Evolutionary conservation across 2,329 filamentous ascomycete species (phyloP).

Genomic region (Knufia fluminis): DNA sequence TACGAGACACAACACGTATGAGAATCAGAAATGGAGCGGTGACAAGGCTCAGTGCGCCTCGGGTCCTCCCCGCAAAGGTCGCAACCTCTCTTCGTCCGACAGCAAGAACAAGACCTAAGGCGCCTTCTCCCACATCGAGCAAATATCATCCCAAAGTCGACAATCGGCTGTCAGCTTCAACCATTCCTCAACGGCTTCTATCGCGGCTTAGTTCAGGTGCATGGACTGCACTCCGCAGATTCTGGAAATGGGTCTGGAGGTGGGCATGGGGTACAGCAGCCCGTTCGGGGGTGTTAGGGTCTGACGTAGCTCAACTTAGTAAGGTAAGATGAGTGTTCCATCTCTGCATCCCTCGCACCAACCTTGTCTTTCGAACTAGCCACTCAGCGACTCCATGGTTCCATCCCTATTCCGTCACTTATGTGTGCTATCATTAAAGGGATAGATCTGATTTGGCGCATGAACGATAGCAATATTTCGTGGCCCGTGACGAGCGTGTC

Average conservation of each 20-base stretch:
- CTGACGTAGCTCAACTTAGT: not conserved
- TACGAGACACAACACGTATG: too few relatives aligned
- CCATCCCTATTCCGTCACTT: not conserved
- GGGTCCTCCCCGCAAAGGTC: too few relatives aligned
- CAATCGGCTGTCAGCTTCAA: not conserved
- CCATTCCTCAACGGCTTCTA: not conserved
- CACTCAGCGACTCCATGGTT: not conserved
- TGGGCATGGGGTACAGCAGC: too few relatives aligned
- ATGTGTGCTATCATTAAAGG: not conserved
- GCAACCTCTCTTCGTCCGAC: too few relatives aligned
- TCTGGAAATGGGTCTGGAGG: not conserved
- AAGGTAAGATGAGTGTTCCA: not conserved
- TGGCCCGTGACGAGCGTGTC: not conserved
- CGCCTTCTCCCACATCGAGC: too few relatives aligned
- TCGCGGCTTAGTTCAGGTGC: not conserved
- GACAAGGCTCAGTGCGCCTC: too few relatives aligned
- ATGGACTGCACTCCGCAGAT: not conserved
- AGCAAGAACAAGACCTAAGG: too few relatives aligned
- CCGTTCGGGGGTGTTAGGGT: not conserved
- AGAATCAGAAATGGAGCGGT: too few relatives aligned
- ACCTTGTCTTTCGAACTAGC: not conserved
- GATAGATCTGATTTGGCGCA: too few relatives aligned
- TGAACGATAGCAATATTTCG: too few relatives aligned
- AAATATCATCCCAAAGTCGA: too few relatives aligned
- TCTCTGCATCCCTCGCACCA: not conserved